Base-by-base conservation (phyloP, 2,329 filamentous ascomycete species). In the Arthroderma sp. region DNA sequence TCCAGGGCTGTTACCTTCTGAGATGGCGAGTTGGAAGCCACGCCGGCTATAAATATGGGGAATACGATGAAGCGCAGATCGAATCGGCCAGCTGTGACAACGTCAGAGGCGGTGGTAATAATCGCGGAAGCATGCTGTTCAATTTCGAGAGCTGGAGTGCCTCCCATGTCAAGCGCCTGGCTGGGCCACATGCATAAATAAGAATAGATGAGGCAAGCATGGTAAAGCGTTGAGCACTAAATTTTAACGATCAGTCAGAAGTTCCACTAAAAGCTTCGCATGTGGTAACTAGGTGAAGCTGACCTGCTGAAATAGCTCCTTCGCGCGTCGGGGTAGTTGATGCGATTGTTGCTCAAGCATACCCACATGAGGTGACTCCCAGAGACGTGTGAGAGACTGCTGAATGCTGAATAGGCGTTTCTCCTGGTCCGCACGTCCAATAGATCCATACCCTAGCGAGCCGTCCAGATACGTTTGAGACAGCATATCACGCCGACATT, bases 1-100 rank as follows among this genome's bases (percentile, higher is more conserved):
- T 70, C 63, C 45, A 75, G 57, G 1, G 69, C 69, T 50, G 64
- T 60, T 43, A 61, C 59, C 53, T 75, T 72, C 15, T 68, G 61
- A 4, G 59, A 59, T 6, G 58, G 57, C 27, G 66, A 61, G 0
- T 54, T 58, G 1, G 62, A 58, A 7, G 67, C 66, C 11, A 69
- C 63, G 3, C 73, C 74, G 0, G 72, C 70, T 47, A 77, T 65
- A 53, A 77, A 76, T 0, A 75, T 50, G 0, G 74, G 72, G 48
- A 77, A 75, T 2, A 73, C 61, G 4, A 72, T 54, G 45, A 70
- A 70, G 22, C 68, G 63, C 10, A 64, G 62, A 38, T 70, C 63
- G 9, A 63, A 59, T 7, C 62, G 62, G 4, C 59, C 58, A 2
- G 57, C 55, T 11, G 60, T 58, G 4, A 68, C 53, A 1, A 70